phyloP scores from a whole-genome alignment of 1,284 basidiomycete genomes.

The Cryptococcus jaspeensis region DNA sequence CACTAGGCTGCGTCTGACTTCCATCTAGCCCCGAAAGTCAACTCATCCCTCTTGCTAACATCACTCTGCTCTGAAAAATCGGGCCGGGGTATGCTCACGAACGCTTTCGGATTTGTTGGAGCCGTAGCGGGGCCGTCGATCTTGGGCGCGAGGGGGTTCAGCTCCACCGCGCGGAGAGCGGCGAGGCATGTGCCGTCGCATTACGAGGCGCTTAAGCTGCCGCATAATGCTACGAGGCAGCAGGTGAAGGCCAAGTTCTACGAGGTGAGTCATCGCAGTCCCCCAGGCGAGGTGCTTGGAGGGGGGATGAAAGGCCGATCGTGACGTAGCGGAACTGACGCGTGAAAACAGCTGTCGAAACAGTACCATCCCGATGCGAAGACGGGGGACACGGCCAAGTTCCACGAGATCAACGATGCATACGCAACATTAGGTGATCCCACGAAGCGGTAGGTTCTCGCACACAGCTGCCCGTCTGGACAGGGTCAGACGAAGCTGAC shows the following conservation, averaged over 20 bases:
- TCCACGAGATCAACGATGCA: conserved; percentile 50
- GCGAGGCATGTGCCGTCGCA: conserved; percentile 20
- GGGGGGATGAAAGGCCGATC: neutral
- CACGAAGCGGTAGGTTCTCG: conserved; percentile 28
- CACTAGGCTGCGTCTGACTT: no score
- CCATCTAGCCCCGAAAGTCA: no score
- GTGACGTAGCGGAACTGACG: neutral
- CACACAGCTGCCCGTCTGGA: neutral
- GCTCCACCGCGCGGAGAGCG: conserved; percentile 1
- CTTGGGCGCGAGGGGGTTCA: conserved; percentile 2
- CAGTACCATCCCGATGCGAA: conserved; percentile 52
- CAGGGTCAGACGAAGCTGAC: neutral
- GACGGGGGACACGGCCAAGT: conserved; percentile 39
- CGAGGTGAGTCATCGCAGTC: conserved; percentile 42
- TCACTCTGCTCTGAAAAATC: no score
- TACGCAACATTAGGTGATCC: conserved; percentile 47
- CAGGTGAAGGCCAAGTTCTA: conserved; percentile 54
- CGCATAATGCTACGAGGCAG: conserved; percentile 45
- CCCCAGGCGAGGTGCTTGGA: no score
- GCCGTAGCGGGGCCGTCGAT: neutral
- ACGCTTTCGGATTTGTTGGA: no score
- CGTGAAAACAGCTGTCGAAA: conserved; percentile 47
- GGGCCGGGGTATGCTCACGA: no score
- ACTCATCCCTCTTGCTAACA: no score
- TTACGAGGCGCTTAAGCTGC: conserved; percentile 47